These are phyloP conservation scores for Maudiozyma turicensis DNA, from an alignment of 805 yeast species.

Conservation along the genomic window DNA sequence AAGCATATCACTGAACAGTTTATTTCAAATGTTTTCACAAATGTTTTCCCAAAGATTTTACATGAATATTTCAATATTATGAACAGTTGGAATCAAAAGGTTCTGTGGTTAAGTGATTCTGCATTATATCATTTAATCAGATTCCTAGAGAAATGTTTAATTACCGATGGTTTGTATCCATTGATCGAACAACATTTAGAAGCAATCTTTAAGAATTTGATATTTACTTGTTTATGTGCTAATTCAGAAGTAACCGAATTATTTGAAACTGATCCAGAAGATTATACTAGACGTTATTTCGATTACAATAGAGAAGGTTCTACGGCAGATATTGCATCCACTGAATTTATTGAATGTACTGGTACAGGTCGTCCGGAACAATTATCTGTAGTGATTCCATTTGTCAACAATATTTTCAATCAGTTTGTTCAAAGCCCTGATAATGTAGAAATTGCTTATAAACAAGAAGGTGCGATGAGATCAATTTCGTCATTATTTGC, in stretches of 20 bases:
- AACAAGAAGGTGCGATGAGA: conserved; percentile 76
- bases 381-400: conserved; percentile 44
- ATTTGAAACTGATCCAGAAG: conserved; percentile 74
- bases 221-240: conserved; percentile 71
- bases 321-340: conserved; percentile 74
- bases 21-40: conserved; percentile 41
- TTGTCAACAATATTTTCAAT: conserved; percentile 43
- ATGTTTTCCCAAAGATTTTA: conserved; percentile 63
- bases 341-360: conserved; percentile 60
- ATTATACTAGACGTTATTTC: conserved; percentile 65
- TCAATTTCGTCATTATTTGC: conserved; percentile 61
- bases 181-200: conserved; percentile 55
- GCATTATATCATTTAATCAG: conserved; percentile 56
- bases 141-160: conserved; percentile 54
- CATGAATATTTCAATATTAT: conserved; percentile 44
- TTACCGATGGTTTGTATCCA: conserved; percentile 48
- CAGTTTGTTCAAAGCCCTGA: conserved; percentile 27
- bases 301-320: conserved; percentile 53
- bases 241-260: conserved; percentile 53
- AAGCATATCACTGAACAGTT: conserved; percentile 39
- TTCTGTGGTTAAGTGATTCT: conserved; percentile 55
- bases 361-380: conserved; percentile 45
- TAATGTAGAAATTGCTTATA: conserved; percentile 39
- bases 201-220: conserved; percentile 54
- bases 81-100: conserved; percentile 31